Percentiles rank a stretch among this genome's conserved stretches.
Conservation (phyloP, 768 basidiomycete species). For the Hygrocybe coccinea region DNA sequence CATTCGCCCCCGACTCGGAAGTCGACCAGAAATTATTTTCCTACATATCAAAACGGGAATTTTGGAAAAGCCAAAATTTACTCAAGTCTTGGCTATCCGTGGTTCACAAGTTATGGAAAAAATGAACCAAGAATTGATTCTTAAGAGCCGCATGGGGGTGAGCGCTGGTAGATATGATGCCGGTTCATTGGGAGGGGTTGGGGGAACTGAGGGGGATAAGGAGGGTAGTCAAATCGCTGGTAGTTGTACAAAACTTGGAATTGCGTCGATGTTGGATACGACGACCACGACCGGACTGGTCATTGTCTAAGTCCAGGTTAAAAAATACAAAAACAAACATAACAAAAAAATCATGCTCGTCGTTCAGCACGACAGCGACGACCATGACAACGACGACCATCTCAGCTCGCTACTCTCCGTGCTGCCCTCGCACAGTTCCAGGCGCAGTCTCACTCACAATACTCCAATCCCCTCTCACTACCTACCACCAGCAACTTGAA, state of each 20-base stretch:
- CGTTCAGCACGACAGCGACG: neutral
- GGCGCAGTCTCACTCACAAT: constrained; percentile 26
- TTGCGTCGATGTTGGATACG: neutral
- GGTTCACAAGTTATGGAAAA: too few relatives aligned
- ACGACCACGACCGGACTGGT: neutral
- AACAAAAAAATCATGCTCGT: neutral
- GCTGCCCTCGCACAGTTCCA: constrained; percentile 47
- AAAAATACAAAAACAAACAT: neutral
- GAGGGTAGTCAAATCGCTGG: constrained; percentile 14
- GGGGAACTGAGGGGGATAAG: constrained; percentile 27
- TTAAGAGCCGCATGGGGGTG: too few relatives aligned
- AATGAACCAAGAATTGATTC: too few relatives aligned
- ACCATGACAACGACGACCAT: constrained; percentile 37
- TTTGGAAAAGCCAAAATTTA: too few relatives aligned
- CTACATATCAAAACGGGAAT: too few relatives aligned
- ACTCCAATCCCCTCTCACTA: constrained; percentile 6
- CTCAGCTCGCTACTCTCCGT: constrained; percentile 48
- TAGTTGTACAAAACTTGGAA: too few relatives aligned
- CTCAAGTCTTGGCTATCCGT: too few relatives aligned
- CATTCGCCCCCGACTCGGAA: too few relatives aligned
- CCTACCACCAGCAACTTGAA: constrained; percentile 41
- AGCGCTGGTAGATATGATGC: too few relatives aligned
- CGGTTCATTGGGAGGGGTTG: constrained; percentile 52
- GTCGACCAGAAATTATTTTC: too few relatives aligned
- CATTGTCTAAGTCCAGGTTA: too few relatives aligned